A percentile compares a stretch with the other conserved stretches of the same genome.
These are phyloP conservation scores for Colletotrichum karsti DNA, from an alignment of 2,329 filamentous ascomycete species.

Conservation along the genomic window DNA sequence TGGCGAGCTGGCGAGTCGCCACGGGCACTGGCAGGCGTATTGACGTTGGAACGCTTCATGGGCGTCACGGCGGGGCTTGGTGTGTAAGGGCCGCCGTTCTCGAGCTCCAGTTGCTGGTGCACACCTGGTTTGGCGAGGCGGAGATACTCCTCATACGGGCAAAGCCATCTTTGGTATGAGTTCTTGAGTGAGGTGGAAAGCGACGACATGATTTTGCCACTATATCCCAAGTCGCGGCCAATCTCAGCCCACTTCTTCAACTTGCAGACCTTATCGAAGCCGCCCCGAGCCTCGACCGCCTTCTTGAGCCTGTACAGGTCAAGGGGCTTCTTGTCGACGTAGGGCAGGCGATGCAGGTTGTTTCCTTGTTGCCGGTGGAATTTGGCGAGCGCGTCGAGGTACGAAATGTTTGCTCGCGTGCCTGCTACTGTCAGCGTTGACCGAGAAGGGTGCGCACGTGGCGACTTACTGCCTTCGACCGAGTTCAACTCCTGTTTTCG, in stretches of 20 bases:
- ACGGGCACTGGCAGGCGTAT: constrained; percentile 65
- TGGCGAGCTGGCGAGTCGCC: constrained; percentile 74
- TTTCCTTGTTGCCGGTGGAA: constrained; percentile 97
- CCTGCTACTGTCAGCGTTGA: constrained; percentile 62
- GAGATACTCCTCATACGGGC: constrained; percentile 95
- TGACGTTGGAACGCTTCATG: constrained; percentile 70
- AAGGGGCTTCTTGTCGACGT: constrained; percentile 95
- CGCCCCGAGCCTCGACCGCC: constrained; percentile 91
- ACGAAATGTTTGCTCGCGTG: constrained; percentile 94
- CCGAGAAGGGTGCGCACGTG: neutral
- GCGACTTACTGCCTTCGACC: constrained; percentile 88
- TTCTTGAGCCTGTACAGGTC: constrained; percentile 97
- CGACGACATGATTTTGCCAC: constrained; percentile 99
- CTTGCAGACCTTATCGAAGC: constrained; percentile 97
- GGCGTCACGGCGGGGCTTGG: constrained; percentile 76
- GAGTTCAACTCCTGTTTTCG: constrained; percentile 97
- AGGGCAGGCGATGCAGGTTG: constrained; percentile 92
- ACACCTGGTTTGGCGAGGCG: constrained; percentile 91
- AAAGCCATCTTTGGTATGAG: constrained; percentile 96
- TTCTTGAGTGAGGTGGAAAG: constrained; percentile 98
- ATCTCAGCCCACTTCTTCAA: constrained; percentile 99
- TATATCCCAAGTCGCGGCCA: constrained; percentile 94
- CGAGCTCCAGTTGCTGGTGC: constrained; percentile 93
- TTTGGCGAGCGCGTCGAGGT: constrained; percentile 92
- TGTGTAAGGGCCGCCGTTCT: constrained; percentile 91